Evolutionary conservation across 371 early-diverging fungal genomes (phyloP), one percentile per base, ranked within the genome.

Genomic region (Homolaphlyctis polyrhiza): DNA sequence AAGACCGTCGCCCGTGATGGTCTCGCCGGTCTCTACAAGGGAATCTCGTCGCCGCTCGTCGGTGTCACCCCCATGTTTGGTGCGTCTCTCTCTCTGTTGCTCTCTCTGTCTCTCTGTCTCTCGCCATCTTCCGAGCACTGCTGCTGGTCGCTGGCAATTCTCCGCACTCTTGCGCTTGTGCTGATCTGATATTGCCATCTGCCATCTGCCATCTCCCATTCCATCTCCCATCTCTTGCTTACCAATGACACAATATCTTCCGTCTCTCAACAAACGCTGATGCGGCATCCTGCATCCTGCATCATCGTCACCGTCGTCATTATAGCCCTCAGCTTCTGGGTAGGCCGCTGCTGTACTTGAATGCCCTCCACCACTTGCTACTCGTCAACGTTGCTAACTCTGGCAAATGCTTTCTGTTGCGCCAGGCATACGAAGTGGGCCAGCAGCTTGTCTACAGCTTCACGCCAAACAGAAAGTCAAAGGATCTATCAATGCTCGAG

Each of bases 391-490:
- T n/a, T 5, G n/a, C n/a, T n/a, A n/a, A n/a, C 62, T 34, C 32
- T 65, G 13, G 23, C 30, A 13, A 5, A 29, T 30, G 25, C 57
- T 25, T 57, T 35, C 58, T 58, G 0, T 29, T 34, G 2, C 32
- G 23, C 18, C 71, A 87, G 87, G 83, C 87, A 45, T 88, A 88
- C 70, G 88, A 89, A 72, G 72, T 87, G 18, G 88, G 90, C 49
- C 84, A 87, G 65, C 85, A 85, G 65, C 75, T 92, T 43, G 86
- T 85, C 14, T 82, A 78, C 62, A 70, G 66, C 33, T 66, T 75
- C 45, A 87, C 86, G 47, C 84, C 87, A 23, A 69, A 85, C 65
- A 80, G 88, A 51, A 63, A 75, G 49, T 68, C 72, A n/a, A 81
- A 71, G 35, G 79, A 76, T 18, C 81, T 96, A 48, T 78, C 82